phyloP scores from a whole-genome alignment of 2,329 filamentous ascomycete genomes.

The Cladophialophora chaetospira region DNA sequence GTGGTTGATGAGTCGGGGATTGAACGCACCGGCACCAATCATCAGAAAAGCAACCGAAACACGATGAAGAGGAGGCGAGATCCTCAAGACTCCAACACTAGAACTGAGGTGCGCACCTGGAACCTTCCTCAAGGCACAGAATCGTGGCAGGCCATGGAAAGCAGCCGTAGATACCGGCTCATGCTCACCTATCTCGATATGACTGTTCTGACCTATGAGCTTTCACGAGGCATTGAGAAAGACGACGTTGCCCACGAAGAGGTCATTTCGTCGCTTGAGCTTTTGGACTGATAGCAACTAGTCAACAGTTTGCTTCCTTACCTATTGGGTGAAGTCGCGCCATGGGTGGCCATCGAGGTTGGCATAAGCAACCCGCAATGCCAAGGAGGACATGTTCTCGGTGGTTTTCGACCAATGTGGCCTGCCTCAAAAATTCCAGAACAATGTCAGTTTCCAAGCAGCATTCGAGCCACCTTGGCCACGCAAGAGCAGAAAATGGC shows the following conservation, averaged over 20 bases:
- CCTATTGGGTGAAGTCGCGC: too few relatives aligned
- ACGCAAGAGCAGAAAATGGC: too few relatives aligned
- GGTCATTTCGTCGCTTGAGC: constrained; percentile 16
- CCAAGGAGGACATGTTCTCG: too few relatives aligned
- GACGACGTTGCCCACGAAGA: constrained; percentile 24
- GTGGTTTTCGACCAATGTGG: too few relatives aligned
- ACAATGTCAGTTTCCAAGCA: too few relatives aligned
- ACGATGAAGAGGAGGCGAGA: constrained; percentile 15
- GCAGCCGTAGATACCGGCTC: constrained; percentile 52
- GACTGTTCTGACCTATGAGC: constrained; percentile 61
- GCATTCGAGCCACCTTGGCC: too few relatives aligned
- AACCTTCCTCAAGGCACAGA: constrained; percentile 26
- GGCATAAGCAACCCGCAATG: too few relatives aligned
- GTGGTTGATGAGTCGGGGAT: constrained; percentile 6
- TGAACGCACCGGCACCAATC: neutral
- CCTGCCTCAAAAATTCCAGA: too few relatives aligned
- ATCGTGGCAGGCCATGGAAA: constrained; percentile 44
- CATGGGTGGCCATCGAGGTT: too few relatives aligned
- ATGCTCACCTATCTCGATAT: constrained; percentile 60
- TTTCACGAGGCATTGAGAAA: constrained; percentile 40
- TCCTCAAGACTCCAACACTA: neutral
- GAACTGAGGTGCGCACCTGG: constrained; percentile 24
- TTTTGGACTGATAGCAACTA: constrained; percentile 16
- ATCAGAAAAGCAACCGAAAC: constrained; percentile 1
- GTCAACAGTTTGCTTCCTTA: neutral